phyloP scores from a whole-genome alignment of 2,329 filamentous ascomycete species.

The Anthostomella pinea region DNA sequence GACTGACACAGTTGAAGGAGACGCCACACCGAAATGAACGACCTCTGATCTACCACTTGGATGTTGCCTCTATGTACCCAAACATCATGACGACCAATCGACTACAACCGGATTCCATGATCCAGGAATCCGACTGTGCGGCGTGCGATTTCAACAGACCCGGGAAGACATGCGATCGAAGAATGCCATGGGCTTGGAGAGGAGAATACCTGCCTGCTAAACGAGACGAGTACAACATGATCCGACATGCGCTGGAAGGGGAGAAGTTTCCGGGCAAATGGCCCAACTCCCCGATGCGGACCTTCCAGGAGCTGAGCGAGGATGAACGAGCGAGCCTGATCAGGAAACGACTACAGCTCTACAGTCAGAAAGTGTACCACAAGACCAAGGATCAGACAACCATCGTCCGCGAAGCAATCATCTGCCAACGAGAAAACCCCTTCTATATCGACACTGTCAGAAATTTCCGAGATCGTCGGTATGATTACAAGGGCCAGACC shows the following conservation, averaged over 20 bases:
- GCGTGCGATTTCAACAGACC: conserved; percentile 98
- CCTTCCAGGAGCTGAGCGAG: conserved; percentile 74
- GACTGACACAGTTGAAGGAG: conserved; percentile 68
- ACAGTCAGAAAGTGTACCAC: conserved; percentile 98
- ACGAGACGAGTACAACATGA: conserved; percentile 99
- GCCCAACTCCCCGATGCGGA: conserved; percentile 65
- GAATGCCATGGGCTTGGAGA: conserved; percentile 96
- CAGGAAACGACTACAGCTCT: conserved; percentile 84
- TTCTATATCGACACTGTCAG: conserved; percentile 98
- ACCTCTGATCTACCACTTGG: conserved; percentile 94
- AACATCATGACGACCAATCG: conserved; percentile 99
- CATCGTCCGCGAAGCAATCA: conserved; percentile 91
- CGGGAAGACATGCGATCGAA: conserved; percentile 92
- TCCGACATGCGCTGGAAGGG: conserved; percentile 84
- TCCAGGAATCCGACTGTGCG: conserved; percentile 90
- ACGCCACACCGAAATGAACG: conserved; percentile 82
- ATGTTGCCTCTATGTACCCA: conserved; percentile 98
- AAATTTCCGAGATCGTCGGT: conserved; percentile 93
- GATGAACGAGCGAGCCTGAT: conserved; percentile 82
- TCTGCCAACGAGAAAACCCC: conserved; percentile 95
- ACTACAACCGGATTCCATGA: conserved; percentile 98
- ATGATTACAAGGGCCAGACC: conserved; percentile 97
- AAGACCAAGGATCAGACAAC: conserved; percentile 96
- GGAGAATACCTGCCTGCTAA: conserved; percentile 96
- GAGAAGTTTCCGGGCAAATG: conserved; percentile 84